phyloP scores from a whole-genome alignment of 2,329 filamentous ascomycete genomes.

The Lachnellula willkommii region DNA sequence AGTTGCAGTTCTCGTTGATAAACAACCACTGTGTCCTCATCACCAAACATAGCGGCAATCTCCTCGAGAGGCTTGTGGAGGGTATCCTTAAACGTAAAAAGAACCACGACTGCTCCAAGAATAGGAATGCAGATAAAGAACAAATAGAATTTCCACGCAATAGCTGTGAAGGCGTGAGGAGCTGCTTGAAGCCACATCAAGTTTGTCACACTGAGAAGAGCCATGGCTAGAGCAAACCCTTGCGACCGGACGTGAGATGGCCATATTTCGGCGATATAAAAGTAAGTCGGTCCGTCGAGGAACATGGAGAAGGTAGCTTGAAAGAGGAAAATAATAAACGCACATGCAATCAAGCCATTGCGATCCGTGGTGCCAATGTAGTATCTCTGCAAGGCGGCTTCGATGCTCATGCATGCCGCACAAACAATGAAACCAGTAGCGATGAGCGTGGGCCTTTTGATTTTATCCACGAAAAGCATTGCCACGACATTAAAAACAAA shows the following conservation, averaged over 20 bases:
- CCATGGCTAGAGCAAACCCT: conserved; percentile 5
- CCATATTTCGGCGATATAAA: conserved; percentile 5
- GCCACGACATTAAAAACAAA: no score
- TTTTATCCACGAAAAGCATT: no score
- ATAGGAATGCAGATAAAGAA: conserved; percentile 3
- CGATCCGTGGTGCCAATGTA: no score
- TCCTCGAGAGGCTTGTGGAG: conserved; percentile 59
- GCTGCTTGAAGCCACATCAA: conserved; percentile 8
- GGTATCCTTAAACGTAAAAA: conserved; percentile 59
- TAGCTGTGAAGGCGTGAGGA: conserved; percentile 2
- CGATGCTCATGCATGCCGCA: no score
- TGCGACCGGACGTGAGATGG: conserved; percentile 6
- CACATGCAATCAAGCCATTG: no score
- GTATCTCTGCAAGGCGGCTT: no score
- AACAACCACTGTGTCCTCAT: not conserved
- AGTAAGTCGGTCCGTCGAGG: not conserved
- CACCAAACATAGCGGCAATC: conserved; percentile 38
- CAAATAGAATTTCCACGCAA: conserved; percentile 21
- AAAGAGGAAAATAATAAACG: no score
- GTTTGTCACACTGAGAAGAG: not conserved
- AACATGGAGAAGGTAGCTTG: no score
- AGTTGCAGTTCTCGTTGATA: no score
- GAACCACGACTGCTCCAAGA: conserved; percentile 43
- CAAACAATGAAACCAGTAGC: no score
- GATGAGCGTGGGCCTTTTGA: no score